Evolutionary conservation across 2,329 filamentous ascomycete species (phyloP).

Genomic region (Clonostachys byssicola): DNA sequence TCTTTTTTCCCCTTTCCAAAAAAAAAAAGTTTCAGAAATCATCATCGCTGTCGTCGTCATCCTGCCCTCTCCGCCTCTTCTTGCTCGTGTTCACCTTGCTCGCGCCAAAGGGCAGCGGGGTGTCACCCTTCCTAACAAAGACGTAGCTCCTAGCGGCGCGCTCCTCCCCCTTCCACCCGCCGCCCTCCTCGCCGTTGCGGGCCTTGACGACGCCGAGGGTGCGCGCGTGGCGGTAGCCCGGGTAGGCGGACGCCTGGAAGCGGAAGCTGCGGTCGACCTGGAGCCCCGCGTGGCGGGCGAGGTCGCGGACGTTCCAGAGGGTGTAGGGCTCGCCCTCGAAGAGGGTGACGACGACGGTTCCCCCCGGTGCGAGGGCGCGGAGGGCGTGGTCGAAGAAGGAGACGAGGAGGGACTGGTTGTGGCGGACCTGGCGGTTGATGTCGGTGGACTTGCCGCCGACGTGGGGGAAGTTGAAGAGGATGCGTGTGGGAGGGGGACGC

Average conservation of each 20-base stretch:
- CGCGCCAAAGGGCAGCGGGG: constrained; percentile 9
- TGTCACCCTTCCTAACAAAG: constrained; percentile 55
- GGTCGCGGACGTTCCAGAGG: constrained; percentile 88
- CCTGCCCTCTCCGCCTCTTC: constrained; percentile 21
- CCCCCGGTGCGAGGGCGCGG: constrained; percentile 32
- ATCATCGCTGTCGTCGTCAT: constrained; percentile 22
- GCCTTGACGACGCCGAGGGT: constrained; percentile 63
- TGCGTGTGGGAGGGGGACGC: constrained; percentile 59
- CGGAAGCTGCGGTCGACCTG: constrained; percentile 66
- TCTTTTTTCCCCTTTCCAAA: no score
- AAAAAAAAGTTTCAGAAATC: background rate
- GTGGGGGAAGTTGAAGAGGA: constrained; percentile 97
- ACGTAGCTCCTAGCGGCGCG: constrained; percentile 52
- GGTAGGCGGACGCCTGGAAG: constrained; percentile 65
- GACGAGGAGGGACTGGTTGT: constrained; percentile 79
- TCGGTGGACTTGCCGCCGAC: constrained; percentile 89
- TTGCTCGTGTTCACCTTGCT: constrained; percentile 13
- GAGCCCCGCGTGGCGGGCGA: constrained; percentile 74
- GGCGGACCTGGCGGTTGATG: constrained; percentile 88
- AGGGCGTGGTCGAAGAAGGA: constrained; percentile 58
- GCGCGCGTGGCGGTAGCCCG: constrained; percentile 68
- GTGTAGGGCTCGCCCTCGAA: constrained; percentile 96
- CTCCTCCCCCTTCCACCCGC: constrained; percentile 35
- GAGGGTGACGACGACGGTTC: constrained; percentile 73
- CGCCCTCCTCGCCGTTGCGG: constrained; percentile 18